Percentiles rank a stretch among this genome's conserved stretches.
Conservation (phyloP, 306 rosid species). For the Herpetospermum pedunculosum region DNA sequence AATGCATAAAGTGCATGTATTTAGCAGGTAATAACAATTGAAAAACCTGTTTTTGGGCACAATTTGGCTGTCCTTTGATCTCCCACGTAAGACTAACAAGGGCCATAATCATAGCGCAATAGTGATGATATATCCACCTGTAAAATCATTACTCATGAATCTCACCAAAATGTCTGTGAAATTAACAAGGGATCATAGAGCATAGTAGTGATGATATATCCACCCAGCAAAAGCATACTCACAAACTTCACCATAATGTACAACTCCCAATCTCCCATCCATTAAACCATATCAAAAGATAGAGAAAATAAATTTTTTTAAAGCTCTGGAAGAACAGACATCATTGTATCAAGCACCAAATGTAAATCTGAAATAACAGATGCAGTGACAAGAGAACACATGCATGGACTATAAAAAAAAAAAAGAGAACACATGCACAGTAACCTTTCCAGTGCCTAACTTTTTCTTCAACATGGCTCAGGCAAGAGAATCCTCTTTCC, state of each 20-base stretch:
- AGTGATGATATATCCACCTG: slow-evolving; percentile 99
- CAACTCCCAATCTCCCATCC: too few species aligned
- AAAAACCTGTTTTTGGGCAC: slow-evolving; percentile 75
- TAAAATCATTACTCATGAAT: slow-evolving; percentile 9
- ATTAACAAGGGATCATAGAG: slow-evolving; percentile 75
- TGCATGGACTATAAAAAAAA: too few species aligned
- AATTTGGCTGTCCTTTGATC: slow-evolving; percentile 88
- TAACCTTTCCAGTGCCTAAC: background rate
- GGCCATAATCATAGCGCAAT: slow-evolving; percentile 94
- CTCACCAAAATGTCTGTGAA: slow-evolving; percentile 39
- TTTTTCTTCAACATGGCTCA: background rate
- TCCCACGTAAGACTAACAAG: slow-evolving; percentile 99
- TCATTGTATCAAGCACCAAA: background rate
- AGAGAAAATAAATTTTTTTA: background rate
- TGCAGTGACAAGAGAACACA: background rate
- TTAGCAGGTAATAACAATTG: background rate
- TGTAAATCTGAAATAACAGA: background rate
- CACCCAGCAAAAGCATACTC: slow-evolving; percentile 48
- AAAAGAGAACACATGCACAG: background rate
- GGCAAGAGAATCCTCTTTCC: background rate
- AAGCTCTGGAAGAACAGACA: background rate
- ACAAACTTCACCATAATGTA: background rate
- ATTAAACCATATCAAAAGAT: background rate
- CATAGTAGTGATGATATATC: slow-evolving; percentile 90
- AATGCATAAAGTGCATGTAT: background rate